These are phyloP conservation scores for Adansonia grandidieri DNA, from an alignment of 441 rosid species.

Conservation along the genomic window DNA sequence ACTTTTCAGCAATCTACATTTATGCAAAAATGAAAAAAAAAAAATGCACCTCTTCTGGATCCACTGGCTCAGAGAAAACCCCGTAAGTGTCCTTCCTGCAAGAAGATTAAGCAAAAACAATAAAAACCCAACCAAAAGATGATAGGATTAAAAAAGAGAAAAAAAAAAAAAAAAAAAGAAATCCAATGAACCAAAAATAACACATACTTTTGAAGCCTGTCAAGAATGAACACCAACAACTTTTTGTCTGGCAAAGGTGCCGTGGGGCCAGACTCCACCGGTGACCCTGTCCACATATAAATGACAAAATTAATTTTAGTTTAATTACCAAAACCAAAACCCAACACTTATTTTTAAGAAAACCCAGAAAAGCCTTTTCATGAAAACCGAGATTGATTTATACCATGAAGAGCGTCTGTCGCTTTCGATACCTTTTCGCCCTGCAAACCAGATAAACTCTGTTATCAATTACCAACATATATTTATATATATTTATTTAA, in stretches of 20 bases:
- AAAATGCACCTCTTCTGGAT: slow-evolving; percentile 78
- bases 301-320: slow-evolving; percentile 32
- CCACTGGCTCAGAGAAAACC: slow-evolving; percentile 91
- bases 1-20: slow-evolving; percentile 1
- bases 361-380: slow-evolving; percentile 41
- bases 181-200: slow-evolving; percentile 33
- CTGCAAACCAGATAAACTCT: slow-evolving; percentile 52
- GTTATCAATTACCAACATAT: slow-evolving; percentile 22
- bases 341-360: slow-evolving; percentile 31
- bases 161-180: slow-evolving; percentile 13
- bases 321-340: slow-evolving; percentile 24
- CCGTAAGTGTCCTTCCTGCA: slow-evolving; percentile 93
- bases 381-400: slow-evolving; percentile 35
- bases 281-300: slow-evolving; percentile 63
- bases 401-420: slow-evolving; percentile 76
- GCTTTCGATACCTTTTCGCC: slow-evolving; percentile 68
- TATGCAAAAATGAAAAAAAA: slow-evolving; percentile 18
- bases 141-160: background rate
- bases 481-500: background rate
- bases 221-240: slow-evolving; percentile 83
- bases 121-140: slow-evolving; percentile 31
- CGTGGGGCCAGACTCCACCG: slow-evolving; percentile 69
- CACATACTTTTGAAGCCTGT: slow-evolving; percentile 93
- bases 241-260: slow-evolving; percentile 89
- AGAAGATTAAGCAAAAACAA: slow-evolving; percentile 30